These are phyloP conservation scores for Leptoxyphium fumago DNA, from an alignment of 2,329 filamentous ascomycete genomes.

Conservation along the genomic window DNA sequence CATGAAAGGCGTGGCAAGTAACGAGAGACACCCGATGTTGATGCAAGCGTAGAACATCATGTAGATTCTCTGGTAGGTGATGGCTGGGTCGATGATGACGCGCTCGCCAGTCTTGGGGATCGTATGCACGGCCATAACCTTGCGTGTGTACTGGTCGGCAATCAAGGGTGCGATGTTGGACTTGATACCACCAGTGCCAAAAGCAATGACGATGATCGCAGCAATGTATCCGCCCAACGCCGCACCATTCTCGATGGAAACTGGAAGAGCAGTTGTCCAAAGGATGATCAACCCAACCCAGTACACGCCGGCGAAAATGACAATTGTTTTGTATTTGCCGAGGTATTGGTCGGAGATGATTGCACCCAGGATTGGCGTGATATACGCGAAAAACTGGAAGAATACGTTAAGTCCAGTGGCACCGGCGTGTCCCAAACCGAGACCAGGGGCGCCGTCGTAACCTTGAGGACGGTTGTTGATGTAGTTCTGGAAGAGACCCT, in stretches of 20 bases:
- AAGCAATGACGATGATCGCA: conserved; percentile 52
- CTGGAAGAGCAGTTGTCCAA: conserved; percentile 48
- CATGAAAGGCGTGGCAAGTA: conserved; percentile 52
- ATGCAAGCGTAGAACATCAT: conserved; percentile 60
- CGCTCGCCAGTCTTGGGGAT: conserved; percentile 27
- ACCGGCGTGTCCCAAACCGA: conserved; percentile 26
- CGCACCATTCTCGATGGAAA: conserved; percentile 44
- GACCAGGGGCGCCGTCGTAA: conserved; percentile 25
- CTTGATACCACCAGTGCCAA: conserved; percentile 71
- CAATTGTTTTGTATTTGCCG: conserved; percentile 56
- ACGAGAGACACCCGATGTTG: conserved; percentile 55
- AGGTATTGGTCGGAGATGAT: conserved; percentile 51
- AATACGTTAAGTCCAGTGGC: conserved; percentile 32
- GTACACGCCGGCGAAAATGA: conserved; percentile 48
- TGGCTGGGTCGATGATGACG: conserved; percentile 31
- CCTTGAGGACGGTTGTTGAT: conserved; percentile 27
- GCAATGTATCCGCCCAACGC: conserved; percentile 50
- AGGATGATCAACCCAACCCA: conserved; percentile 53
- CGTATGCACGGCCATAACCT: conserved; percentile 25
- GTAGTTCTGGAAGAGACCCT: conserved; percentile 36
- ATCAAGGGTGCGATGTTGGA: conserved; percentile 49
- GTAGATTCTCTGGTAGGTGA: conserved; percentile 35
- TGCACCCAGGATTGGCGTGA: conserved; percentile 32
- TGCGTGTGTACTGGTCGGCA: conserved; percentile 33
- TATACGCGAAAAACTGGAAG: conserved; percentile 35